Conservation (phyloP, 2,329 filamentous ascomycete species). For the Pestalotiopsis sp. region DNA sequence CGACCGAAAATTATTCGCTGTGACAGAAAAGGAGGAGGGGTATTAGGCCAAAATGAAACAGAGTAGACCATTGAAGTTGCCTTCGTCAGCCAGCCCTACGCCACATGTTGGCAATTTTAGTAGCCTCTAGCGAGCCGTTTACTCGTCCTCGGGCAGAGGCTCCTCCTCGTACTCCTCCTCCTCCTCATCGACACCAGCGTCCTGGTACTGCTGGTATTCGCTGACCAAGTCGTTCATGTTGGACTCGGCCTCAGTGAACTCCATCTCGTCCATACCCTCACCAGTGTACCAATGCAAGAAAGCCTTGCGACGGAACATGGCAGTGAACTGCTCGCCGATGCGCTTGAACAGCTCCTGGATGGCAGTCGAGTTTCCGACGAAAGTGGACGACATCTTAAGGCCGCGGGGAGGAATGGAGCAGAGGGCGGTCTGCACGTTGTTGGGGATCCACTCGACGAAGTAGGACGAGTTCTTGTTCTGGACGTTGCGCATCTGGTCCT, state of each 20-base stretch:
- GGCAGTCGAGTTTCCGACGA: constrained; percentile 98
- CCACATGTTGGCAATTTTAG: background rate
- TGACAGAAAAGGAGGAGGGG: constrained; percentile 12
- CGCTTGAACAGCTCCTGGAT: constrained; percentile 99
- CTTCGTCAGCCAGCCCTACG: background rate
- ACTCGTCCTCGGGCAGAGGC: constrained; percentile 72
- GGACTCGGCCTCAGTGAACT: constrained; percentile 99
- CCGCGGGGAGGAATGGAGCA: constrained; percentile 98
- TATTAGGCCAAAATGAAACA: constrained; percentile 4
- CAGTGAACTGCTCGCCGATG: constrained; percentile 98
- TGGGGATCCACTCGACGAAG: constrained; percentile 99
- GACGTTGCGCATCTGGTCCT: constrained; percentile 99
- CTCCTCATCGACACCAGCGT: constrained; percentile 94
- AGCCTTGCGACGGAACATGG: constrained; percentile 99
- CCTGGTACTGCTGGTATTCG: constrained; percentile 99
- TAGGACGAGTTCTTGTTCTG: constrained; percentile 99
- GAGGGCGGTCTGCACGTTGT: constrained; percentile 99
- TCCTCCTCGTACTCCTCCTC: constrained; percentile 97
- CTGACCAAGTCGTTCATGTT: constrained; percentile 99
- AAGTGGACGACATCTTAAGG: constrained; percentile 99
- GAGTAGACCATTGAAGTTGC: constrained; percentile 3
- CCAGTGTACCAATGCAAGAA: constrained; percentile 99
- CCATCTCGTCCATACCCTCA: constrained; percentile 99
- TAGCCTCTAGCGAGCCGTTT: constrained; percentile 22
- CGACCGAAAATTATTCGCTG: constrained; percentile 14